phyloP scores from a whole-genome alignment of 2,329 filamentous ascomycete genomes.

The Fusarium proliferatum region DNA sequence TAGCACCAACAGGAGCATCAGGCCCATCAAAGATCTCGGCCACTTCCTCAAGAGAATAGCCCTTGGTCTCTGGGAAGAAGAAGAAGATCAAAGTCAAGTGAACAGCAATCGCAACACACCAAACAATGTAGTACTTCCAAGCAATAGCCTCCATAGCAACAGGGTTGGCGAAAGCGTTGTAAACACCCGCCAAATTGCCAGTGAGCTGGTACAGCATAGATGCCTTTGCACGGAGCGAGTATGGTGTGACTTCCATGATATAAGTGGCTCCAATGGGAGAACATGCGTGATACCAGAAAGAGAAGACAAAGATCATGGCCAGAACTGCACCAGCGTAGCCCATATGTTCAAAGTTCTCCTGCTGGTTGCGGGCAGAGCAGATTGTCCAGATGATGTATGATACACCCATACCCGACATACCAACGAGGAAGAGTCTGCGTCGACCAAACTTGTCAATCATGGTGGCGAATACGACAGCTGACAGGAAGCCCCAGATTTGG shows the following conservation, averaged over 20 bases:
- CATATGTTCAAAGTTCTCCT: conserved; percentile 37
- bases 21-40: conserved; percentile 41
- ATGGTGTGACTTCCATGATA: conserved; percentile 56
- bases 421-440: conserved; percentile 53
- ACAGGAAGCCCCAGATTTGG: conserved; percentile 51
- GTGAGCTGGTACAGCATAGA: conserved; percentile 47
- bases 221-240: conserved; percentile 46
- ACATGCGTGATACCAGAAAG: conserved; percentile 47
- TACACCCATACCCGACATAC: conserved; percentile 50
- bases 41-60: conserved; percentile 38
- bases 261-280: conserved; percentile 58
- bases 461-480: conserved; percentile 49
- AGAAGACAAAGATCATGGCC: conserved; percentile 48
- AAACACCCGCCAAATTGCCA: conserved; percentile 44
- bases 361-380: conserved; percentile 51
- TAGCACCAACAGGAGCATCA: conserved; percentile 29
- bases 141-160: conserved; percentile 54
- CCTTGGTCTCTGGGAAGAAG: conserved; percentile 44
- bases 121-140: conserved; percentile 59
- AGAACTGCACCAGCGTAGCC: conserved; percentile 58
- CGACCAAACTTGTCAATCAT: conserved; percentile 56
- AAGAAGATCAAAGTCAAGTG: conserved; percentile 44
- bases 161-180: conserved; percentile 58
- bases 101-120: conserved; percentile 48
- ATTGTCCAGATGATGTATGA: conserved; percentile 55